Evolutionary conservation across 768 basidiomycete species (phyloP).

Genomic region (Mycena rosella): DNA sequence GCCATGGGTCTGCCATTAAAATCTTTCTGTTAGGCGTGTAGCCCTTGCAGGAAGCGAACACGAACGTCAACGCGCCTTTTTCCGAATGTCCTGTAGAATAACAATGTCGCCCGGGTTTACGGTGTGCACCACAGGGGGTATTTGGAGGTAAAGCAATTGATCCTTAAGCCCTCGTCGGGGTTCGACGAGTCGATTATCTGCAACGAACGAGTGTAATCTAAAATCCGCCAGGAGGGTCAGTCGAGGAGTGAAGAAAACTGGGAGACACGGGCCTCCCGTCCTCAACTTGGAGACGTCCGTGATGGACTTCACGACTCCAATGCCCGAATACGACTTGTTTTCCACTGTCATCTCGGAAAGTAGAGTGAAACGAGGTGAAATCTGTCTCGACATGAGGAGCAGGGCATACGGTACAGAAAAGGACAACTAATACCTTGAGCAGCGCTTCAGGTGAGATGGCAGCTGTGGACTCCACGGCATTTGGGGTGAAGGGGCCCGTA

Average conservation of each 20-base stretch:
- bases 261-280: conserved; percentile 39
- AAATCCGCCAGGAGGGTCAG: conserved; percentile 17
- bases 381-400: not conserved
- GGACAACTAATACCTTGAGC: too few relatives aligned
- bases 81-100: conserved; percentile 60
- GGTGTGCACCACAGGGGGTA: conserved; percentile 63
- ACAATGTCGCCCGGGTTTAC: conserved; percentile 62
- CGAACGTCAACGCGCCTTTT: conserved; percentile 55
- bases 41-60: not conserved
- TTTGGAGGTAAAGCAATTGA: conserved; percentile 66
- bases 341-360: not conserved
- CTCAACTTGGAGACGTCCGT: not conserved
- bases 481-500: too few relatives aligned
- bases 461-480: too few relatives aligned
- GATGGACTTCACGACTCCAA: not conserved
- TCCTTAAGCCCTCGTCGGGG: conserved; percentile 42
- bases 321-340: not conserved
- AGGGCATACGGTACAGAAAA: too few relatives aligned
- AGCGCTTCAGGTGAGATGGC: too few relatives aligned
- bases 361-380: not conserved
- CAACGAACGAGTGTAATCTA: conserved; percentile 62
- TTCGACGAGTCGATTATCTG: conserved; percentile 66
- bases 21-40: not conserved
- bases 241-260: not conserved
- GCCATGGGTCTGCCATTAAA: conserved; percentile 46